These are phyloP conservation scores for Cryptococcus sp. DNA, from an alignment of 1,284 basidiomycete species.

Conservation along the genomic window DNA sequence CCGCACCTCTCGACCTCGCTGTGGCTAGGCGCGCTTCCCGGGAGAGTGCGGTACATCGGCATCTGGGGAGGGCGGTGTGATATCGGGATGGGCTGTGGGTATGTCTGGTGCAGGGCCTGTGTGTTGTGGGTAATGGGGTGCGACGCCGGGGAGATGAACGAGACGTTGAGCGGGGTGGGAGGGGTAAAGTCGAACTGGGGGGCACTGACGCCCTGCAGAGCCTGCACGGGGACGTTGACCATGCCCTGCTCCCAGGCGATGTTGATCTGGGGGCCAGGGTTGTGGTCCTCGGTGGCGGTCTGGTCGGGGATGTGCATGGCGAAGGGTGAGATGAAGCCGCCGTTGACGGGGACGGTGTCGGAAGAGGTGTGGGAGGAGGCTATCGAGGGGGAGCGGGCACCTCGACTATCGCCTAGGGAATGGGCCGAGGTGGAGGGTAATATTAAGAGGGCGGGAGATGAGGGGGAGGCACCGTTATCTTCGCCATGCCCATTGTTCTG, in stretches of 20 bases:
- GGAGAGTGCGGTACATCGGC: not conserved
- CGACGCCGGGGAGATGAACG: not conserved
- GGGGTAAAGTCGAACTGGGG: constrained; percentile 13
- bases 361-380: constrained; percentile 2
- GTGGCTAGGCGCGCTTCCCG: not conserved
- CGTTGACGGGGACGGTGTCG: constrained; percentile 7
- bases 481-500: too few relatives aligned
- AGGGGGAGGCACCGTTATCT: not conserved
- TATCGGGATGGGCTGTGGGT: not conserved
- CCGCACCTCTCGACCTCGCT: not conserved
- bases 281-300: not conserved
- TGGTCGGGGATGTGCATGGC: constrained; percentile 1
- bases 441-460: not conserved
- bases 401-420: not conserved
- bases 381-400: constrained; percentile 1
- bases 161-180: constrained; percentile 6
- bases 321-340: constrained; percentile 16
- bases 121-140: not conserved
- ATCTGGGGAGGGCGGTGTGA: not conserved
- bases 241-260: constrained; percentile 10
- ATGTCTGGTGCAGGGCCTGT: not conserved
- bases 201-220: constrained; percentile 1
- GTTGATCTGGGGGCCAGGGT: constrained; percentile 3
- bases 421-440: not conserved
- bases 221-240: constrained; percentile 11